These are phyloP conservation scores for Echinosophora koreensis DNA, from an alignment of 306 rosid genomes.

Conservation along the genomic window DNA sequence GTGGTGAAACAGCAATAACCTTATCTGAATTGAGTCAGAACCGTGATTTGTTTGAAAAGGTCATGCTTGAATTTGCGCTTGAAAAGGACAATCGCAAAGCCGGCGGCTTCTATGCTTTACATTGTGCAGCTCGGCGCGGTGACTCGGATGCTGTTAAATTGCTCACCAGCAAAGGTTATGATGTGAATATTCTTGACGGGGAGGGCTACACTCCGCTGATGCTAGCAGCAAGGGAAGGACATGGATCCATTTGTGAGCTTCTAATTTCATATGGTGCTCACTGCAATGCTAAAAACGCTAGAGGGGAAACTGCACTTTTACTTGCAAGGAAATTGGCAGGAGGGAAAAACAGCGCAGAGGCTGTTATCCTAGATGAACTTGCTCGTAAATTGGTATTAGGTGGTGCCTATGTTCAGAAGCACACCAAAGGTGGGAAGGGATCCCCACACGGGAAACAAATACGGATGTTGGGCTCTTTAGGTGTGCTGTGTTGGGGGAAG, in stretches of 20 bases:
- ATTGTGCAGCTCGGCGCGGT: conserved; percentile 88
- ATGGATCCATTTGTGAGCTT: conserved; percentile 68
- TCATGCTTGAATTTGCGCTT: conserved; percentile 86
- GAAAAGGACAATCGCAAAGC: conserved; percentile 77
- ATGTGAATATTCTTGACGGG: conserved; percentile 77
- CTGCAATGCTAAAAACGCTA: conserved; percentile 56
- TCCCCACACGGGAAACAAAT: conserved; percentile 72
- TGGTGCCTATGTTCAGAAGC: conserved; percentile 72
- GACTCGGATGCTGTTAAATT: conserved; percentile 76
- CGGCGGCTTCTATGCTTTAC: conserved; percentile 87
- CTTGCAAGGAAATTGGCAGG: conserved; percentile 63
- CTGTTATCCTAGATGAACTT: conserved; percentile 71
- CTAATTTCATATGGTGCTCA: conserved; percentile 76
- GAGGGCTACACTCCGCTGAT: conserved; percentile 91
- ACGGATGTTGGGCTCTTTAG: conserved; percentile 62
- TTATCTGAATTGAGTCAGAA: conserved; percentile 65
- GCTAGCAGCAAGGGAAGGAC: conserved; percentile 93
- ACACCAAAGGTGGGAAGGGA: conserved; percentile 86
- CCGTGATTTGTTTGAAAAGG: conserved; percentile 78
- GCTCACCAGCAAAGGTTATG: conserved; percentile 79
- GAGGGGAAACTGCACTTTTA: conserved; percentile 80
- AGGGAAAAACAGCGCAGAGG: conserved; percentile 59
- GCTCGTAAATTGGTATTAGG: conserved; percentile 68
- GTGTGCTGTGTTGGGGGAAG: conserved; percentile 82
- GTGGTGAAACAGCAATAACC: conserved; percentile 79